phyloP scores from a whole-genome alignment of 805 yeast genomes.

The Wickerhamomyces bovis region DNA sequence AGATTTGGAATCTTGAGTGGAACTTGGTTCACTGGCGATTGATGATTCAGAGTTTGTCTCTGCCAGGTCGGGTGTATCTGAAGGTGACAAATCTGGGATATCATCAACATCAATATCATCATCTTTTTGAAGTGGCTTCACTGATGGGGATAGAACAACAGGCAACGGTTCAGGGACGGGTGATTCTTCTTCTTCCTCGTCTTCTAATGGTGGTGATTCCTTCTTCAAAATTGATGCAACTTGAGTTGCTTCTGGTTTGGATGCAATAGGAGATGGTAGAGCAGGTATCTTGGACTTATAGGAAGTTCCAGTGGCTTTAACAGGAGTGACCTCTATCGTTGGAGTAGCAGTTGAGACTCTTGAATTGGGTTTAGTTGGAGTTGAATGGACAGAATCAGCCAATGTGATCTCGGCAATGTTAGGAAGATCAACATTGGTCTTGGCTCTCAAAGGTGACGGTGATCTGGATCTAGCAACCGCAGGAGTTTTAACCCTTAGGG shows the following conservation, averaged over 20 bases:
- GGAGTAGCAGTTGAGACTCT: neutral
- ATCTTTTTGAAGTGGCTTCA: slow-evolving; percentile 5
- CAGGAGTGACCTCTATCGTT: neutral
- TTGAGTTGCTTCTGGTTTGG: neutral
- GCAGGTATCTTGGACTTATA: neutral
- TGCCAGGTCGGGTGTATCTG: slow-evolving; percentile 9
- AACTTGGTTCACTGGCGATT: neutral
- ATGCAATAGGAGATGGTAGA: neutral
- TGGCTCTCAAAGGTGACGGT: slow-evolving; percentile 13
- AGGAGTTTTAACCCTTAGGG: neutral
- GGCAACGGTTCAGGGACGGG: slow-evolving; percentile 1
- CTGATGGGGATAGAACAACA: slow-evolving; percentile 4
- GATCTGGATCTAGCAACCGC: neutral
- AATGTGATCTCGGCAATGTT: slow-evolving; percentile 11
- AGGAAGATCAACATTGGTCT: slow-evolving; percentile 5
- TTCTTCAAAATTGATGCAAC: neutral
- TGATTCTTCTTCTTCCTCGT: neutral
- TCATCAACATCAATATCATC: neutral
- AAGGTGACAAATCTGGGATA: neutral
- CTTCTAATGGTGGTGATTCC: neutral
- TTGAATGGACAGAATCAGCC: neutral
- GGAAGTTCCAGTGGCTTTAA: neutral
- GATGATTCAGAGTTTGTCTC: slow-evolving; percentile 11
- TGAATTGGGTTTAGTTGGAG: slow-evolving; percentile 1
- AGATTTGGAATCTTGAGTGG: neutral